Conservation (phyloP, 805 yeast species). For the Metahyphopichia silvanorum region DNA sequence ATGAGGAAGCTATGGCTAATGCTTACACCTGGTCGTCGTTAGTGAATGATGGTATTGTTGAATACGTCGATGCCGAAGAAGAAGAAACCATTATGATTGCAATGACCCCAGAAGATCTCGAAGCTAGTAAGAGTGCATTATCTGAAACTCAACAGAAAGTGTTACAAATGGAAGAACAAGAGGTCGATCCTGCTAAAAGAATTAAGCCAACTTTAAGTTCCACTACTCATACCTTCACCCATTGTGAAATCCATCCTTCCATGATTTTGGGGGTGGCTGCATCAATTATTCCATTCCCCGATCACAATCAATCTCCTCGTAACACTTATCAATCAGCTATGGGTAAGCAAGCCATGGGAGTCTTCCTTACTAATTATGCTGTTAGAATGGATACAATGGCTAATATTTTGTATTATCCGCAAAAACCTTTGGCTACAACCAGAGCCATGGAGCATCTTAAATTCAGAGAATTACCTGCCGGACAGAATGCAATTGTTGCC, state of each 20-base stretch:
- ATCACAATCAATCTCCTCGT: slow-evolving; percentile 99
- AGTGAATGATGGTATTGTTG: slow-evolving; percentile 83
- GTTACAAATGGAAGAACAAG: slow-evolving; percentile 41
- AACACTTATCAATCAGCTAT: slow-evolving; percentile 98
- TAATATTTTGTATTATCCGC: slow-evolving; percentile 94
- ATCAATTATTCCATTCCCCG: slow-evolving; percentile 98
- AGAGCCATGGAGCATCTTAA: slow-evolving; percentile 96
- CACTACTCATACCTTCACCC: slow-evolving; percentile 81
- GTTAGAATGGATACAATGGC: slow-evolving; percentile 99
- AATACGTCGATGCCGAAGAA: slow-evolving; percentile 97
- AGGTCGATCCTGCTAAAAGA: slow-evolving; percentile 76
- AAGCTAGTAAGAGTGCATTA: slow-evolving; percentile 48
- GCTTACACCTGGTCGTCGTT: slow-evolving; percentile 82
- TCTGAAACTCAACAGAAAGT: slow-evolving; percentile 43
- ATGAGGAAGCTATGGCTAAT: slow-evolving; percentile 50
- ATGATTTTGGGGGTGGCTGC: slow-evolving; percentile 99
- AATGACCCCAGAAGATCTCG: slow-evolving; percentile 97
- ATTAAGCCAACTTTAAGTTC: slow-evolving; percentile 62
- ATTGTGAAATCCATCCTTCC: slow-evolving; percentile 98
- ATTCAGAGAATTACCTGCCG: slow-evolving; percentile 97
- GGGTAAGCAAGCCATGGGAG: slow-evolving; percentile 99
- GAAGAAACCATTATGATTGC: slow-evolving; percentile 98
- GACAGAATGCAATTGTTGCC: slow-evolving; percentile 98
- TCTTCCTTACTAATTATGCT: slow-evolving; percentile 87
- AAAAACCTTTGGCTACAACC: slow-evolving; percentile 96